These are phyloP conservation scores for Beta macrorhiza DNA, from an alignment of 179 eudicot species.

Conservation along the genomic window DNA sequence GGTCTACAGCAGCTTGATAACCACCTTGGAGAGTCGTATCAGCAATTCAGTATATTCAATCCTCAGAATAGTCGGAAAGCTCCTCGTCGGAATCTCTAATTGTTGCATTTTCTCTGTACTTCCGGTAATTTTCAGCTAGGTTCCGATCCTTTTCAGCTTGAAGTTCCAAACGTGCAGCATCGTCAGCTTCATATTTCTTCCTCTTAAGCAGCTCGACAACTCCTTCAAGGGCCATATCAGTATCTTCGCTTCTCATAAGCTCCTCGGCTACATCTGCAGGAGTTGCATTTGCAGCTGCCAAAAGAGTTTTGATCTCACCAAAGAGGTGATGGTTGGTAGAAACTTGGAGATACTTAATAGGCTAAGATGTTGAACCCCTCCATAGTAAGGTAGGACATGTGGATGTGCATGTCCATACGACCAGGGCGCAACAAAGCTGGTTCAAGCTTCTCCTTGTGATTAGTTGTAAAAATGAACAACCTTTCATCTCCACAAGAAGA, in stretches of 20 bases:
- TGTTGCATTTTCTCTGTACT: background rate
- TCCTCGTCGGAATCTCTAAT: no score
- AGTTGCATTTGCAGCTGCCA: no score
- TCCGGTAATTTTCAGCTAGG: no score
- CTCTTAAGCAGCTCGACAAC: background rate
- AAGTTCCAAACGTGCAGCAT: background rate
- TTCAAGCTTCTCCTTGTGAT: background rate
- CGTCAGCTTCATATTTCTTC: background rate
- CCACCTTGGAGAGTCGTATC: no score
- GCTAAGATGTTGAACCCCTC: conserved; percentile 5
- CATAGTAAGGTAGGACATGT: conserved; percentile 5
- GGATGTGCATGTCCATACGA: conserved; percentile 11
- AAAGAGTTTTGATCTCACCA: background rate
- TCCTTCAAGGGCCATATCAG: background rate
- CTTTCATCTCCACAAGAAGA: conserved; percentile 3
- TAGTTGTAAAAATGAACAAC: background rate
- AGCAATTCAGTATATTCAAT: no score
- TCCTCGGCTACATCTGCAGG: background rate
- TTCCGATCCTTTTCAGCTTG: background rate
- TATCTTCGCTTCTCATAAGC: background rate
- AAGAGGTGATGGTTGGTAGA: background rate
- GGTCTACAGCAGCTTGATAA: no score
- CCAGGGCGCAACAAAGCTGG: background rate
- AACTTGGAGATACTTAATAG: background rate
- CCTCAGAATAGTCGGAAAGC: no score